Base-by-base conservation (phyloP, 306 rosid species). In the Abrus pulchellus region DNA sequence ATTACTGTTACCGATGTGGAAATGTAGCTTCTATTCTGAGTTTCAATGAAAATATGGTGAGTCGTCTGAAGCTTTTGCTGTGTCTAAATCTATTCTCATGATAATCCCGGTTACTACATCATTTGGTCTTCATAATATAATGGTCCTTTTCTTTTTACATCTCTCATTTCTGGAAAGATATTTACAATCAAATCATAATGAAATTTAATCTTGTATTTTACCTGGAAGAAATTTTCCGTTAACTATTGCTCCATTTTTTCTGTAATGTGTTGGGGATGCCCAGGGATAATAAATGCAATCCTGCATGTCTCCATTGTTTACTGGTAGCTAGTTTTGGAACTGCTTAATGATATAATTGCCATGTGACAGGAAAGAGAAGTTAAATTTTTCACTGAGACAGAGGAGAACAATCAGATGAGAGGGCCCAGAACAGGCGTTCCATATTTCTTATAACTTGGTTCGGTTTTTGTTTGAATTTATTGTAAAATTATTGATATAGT, bases 331-430 rank as follows among this genome's bases (percentile, higher is more conserved):
- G 30, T 28, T 57, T 56, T 57, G 14, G 47, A 43, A 43, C 5
- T 43, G 1, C 1, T 43, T 1, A 43, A 43, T 4, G 0, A 20
- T 20, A 20, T 20, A 20, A 20, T 20, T 20, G 20, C 20, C 20
- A 20, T 20, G 20, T 20, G 7, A 81, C 94, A 94, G 98, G 97
- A 94, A 83, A 92, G 98, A 77, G 98, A 94, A 44, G 98, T 94
- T 75, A 92, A 94, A 76, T 94, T 94, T 75, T 94, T 94, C 90
- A 94, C 98, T 3, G 97, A 94, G 81, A 94, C 97, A 61, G 97
- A 94, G 84, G 98, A 94, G 89, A 94, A 94, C 91, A 94, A 92
- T 85, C 98, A 94, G 89, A 94, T 94, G 98, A 82, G 98, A 82
- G 98, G 97, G 45, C 98, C 97, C 1, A 90, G 98, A 87, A 92